A percentile compares a stretch with the other conserved stretches of the same genome.
Conservation (phyloP, 768 basidiomycete species). For the Boletus subcaerulescens region DNA sequence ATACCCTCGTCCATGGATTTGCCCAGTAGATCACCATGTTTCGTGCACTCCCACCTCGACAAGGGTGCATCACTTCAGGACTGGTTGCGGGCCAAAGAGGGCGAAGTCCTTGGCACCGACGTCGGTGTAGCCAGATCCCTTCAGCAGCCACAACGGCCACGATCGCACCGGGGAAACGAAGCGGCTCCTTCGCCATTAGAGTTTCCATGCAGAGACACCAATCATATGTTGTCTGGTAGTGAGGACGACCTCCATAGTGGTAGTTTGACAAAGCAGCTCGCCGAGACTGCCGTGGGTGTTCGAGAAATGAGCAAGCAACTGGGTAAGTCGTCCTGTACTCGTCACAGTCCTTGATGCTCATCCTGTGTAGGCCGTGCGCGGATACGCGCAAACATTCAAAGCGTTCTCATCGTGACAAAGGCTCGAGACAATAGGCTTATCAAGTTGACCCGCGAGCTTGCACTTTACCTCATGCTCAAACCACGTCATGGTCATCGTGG, state of each 20-base stretch:
- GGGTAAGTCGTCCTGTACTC: constrained; percentile 48
- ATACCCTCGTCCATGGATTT: constrained; percentile 28
- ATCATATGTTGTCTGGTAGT: constrained; percentile 13
- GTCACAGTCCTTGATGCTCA: constrained; percentile 9
- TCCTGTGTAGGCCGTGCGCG: constrained; percentile 76
- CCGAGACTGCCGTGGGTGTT: constrained; percentile 95
- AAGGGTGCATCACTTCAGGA: constrained; percentile 74
- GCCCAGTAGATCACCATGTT: constrained; percentile 69
- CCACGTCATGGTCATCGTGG: constrained; percentile 67
- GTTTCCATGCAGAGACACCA: constrained; percentile 16
- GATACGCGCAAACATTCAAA: constrained; percentile 89
- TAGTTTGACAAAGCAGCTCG: constrained; percentile 87
- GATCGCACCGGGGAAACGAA: constrained; percentile 6
- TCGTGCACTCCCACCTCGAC: constrained; percentile 90
- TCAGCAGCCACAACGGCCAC: constrained; percentile 26
- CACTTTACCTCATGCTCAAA: constrained; percentile 93
- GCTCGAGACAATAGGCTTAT: constrained; percentile 96
- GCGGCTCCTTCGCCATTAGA: constrained; percentile 10
- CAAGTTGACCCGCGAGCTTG: constrained; percentile 89
- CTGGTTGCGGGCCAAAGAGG: constrained; percentile 52
- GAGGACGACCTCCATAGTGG: constrained; percentile 67
- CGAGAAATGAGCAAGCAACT: constrained; percentile 99
- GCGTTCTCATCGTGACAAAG: constrained; percentile 93
- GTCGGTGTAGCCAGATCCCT: constrained; percentile 53
- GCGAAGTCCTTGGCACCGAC: constrained; percentile 29